Evolutionary conservation across 768 basidiomycete genomes (phyloP).

Genomic region (Suillus brevipes): DNA sequence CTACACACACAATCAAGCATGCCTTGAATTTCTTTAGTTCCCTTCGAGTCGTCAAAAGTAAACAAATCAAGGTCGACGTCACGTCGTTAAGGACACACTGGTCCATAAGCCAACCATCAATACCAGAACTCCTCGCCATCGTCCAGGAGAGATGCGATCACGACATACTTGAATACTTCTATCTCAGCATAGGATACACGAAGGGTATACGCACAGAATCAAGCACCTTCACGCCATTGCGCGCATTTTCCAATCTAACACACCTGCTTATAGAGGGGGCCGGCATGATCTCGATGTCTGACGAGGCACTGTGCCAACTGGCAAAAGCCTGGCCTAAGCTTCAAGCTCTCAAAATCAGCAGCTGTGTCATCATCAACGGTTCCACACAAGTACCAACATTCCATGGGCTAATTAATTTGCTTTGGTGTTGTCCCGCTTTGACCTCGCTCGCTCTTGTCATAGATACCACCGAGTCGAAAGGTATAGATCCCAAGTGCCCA

Average conservation of each 20-base stretch:
- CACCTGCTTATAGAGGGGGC: conserved; percentile 13
- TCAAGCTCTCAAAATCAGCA: conserved; percentile 18
- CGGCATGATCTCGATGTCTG: conserved; percentile 15
- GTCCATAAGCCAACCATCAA: too few relatives aligned
- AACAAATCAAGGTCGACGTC: neutral
- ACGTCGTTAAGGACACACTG: neutral
- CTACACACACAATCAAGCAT: neutral
- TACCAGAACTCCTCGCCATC: neutral
- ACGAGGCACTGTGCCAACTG: conserved; percentile 17
- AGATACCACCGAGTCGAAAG: conserved; percentile 11
- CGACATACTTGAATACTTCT: neutral
- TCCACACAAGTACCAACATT: conserved; percentile 19
- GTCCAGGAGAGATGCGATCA: neutral
- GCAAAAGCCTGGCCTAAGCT: conserved; percentile 25
- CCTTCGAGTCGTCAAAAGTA: neutral
- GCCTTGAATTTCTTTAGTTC: neutral
- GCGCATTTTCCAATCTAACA: neutral
- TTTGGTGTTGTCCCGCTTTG: conserved; percentile 17
- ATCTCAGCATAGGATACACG: neutral
- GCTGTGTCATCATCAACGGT: too few relatives aligned
- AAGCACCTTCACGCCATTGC: neutral
- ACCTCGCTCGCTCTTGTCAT: conserved; percentile 23
- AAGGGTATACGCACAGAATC: too few relatives aligned
- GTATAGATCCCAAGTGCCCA: neutral
- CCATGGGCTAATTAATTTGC: conserved; percentile 15